Evolutionary conservation across 805 yeast genomes (phyloP).

Genomic region (Vanderwaltozyma tropicalis): DNA sequence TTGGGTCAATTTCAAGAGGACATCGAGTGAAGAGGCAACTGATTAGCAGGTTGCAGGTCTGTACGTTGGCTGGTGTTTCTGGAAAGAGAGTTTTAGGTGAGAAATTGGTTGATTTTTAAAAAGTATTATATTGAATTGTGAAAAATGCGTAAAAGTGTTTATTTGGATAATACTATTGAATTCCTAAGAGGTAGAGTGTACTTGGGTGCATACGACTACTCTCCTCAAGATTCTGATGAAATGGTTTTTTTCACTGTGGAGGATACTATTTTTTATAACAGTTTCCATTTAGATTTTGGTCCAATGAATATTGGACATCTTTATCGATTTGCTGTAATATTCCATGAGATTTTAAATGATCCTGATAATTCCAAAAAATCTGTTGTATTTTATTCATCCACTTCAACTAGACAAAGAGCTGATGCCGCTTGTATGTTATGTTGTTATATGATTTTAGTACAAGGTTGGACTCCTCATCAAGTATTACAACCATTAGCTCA

Average conservation of each 20-base stretch:
- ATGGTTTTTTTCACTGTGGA: conserved; percentile 85
- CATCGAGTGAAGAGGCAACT: not conserved
- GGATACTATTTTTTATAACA: conserved; percentile 81
- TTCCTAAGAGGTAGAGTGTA: conserved; percentile 55
- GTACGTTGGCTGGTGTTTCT: not conserved
- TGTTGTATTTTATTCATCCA: conserved; percentile 79
- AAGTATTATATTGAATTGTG: too few species aligned
- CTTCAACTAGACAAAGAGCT: conserved; percentile 71
- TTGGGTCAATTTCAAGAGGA: too few species aligned
- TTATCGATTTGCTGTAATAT: conserved; percentile 87
- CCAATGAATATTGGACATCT: conserved; percentile 89
- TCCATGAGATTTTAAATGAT: conserved; percentile 85
- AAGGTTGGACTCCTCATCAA: conserved; percentile 97
- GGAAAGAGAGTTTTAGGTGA: too few species aligned
- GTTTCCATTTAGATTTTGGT: conserved; percentile 95
- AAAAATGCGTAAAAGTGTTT: conserved; percentile 25
- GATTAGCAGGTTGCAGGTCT: not conserved
- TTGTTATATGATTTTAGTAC: conserved; percentile 90
- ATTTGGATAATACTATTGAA: conserved; percentile 29
- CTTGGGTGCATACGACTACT: conserved; percentile 75
- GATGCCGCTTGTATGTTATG: conserved; percentile 92
- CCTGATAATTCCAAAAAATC: conserved; percentile 77
- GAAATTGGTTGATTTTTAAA: too few species aligned
- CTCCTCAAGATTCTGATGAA: conserved; percentile 67
- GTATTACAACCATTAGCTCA: conserved; percentile 91